phyloP scores from a whole-genome alignment of 179 eudicot species.

The Amaranthus tricolor region DNA sequence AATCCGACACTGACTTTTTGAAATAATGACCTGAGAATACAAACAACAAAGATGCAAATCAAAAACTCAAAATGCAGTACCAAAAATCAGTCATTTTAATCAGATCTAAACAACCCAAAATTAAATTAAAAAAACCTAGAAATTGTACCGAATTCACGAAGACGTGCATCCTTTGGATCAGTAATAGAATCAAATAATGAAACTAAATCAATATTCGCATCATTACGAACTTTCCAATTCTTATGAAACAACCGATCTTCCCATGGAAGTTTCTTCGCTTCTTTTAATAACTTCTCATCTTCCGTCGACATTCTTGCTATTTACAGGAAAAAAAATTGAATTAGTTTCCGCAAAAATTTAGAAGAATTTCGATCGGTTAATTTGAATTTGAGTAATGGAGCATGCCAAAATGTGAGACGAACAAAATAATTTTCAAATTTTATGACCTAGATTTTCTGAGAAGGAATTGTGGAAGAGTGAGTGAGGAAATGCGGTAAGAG shows the following conservation, averaged over 20 bases:
- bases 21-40: constrained; percentile 50
- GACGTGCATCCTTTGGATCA: constrained; percentile 90
- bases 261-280: constrained; percentile 98
- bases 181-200: constrained; percentile 63
- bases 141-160: constrained; percentile 84
- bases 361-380: constrained; percentile 10
- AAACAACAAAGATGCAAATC: constrained; percentile 16
- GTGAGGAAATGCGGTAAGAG: too few species aligned
- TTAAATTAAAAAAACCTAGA: constrained; percentile 18
- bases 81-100: neutral
- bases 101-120: constrained; percentile 33
- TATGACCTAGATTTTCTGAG: neutral
- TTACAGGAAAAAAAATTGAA: neutral
- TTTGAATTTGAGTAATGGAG: neutral
- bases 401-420: neutral
- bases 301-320: constrained; percentile 43
- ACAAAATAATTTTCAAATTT: neutral
- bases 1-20: constrained; percentile 78
- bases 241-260: constrained; percentile 90
- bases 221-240: constrained; percentile 96
- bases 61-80: constrained; percentile 2
- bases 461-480: too few species aligned
- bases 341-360: neutral
- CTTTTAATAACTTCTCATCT: constrained; percentile 94
- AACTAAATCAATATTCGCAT: constrained; percentile 89